Percentiles rank a stretch among this genome's conserved stretches.
These are phyloP conservation scores for Quercus ilex DNA, from an alignment of 306 rosid species.

Conservation along the genomic window DNA sequence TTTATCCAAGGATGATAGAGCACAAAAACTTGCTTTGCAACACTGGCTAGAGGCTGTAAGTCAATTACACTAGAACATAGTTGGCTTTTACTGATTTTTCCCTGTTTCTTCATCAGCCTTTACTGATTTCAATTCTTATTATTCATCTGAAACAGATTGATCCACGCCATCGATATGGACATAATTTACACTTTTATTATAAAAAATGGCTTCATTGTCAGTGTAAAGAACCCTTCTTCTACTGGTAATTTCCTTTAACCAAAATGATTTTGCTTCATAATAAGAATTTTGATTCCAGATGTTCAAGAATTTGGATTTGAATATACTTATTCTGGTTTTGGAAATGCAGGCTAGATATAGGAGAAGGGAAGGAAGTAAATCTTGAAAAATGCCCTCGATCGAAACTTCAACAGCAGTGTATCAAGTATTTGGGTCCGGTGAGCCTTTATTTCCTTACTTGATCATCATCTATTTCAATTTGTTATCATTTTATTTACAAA, in stretches of 20 bases:
- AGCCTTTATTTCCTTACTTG: slow-evolving; percentile 33
- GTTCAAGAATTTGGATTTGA: slow-evolving; percentile 6
- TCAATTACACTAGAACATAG: slow-evolving; percentile 2
- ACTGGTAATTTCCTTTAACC: slow-evolving; percentile 61
- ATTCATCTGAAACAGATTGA: slow-evolving; percentile 61
- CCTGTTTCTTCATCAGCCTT: slow-evolving; percentile 11
- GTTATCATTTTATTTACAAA: slow-evolving; percentile 6
- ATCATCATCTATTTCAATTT: background rate
- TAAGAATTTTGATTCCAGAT: background rate
- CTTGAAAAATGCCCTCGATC: slow-evolving; percentile 75
- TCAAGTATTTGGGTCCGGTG: slow-evolving; percentile 97
- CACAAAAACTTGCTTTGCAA: slow-evolving; percentile 93
- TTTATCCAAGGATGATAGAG: slow-evolving; percentile 80
- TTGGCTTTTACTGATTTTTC: background rate
- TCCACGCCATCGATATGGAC: slow-evolving; percentile 98
- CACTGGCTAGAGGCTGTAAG: slow-evolving; percentile 99
- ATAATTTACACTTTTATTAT: slow-evolving; percentile 86
- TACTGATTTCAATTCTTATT: slow-evolving; percentile 24
- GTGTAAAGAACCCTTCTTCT: slow-evolving; percentile 94
- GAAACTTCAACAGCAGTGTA: slow-evolving; percentile 90
- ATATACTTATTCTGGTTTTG: slow-evolving; percentile 9
- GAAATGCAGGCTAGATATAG: slow-evolving; percentile 84
- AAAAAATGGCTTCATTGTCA: slow-evolving; percentile 85
- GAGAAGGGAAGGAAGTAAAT: slow-evolving; percentile 93
- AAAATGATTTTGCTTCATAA: background rate